Evolutionary conservation across 2,329 filamentous ascomycete species (phyloP), one percentile per base, ranked within the genome.

Genomic region (Graphiopsis chlorocephala): DNA sequence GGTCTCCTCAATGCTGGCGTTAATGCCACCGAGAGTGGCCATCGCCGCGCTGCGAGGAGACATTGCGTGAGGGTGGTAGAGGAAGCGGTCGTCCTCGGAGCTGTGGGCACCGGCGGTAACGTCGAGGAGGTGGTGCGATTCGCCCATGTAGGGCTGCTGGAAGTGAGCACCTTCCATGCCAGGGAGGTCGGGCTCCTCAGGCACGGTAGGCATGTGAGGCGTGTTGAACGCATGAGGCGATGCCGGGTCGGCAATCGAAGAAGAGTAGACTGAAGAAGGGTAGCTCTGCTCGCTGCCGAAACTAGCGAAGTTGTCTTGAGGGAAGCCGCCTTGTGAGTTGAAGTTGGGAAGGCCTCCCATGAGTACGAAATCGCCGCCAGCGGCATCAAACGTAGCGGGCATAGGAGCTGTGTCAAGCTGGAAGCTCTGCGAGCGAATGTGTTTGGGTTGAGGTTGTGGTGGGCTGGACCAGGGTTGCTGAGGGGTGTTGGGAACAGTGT

Each of bases 1-100:
- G 0, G 94, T 97, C 69, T 93, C 88, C 63, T 86, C 85, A 64
- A 87, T 84, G 38, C 82, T 86, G n/a, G 86, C 85, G 65, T 87
- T 84, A 28, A 87, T 79, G 66, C 85, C 82, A 55, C 73, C 73
- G 35, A 85, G 75, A 66, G 70, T 73, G 48, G 84, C 82, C 25
- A 85, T 78, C 55, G 84, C 81, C 29, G 73, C 73, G 63, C 74
- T 71, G 42, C 74, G 73, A 47, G 74, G 74, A 59, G 74, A 77
- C 63, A 76, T 68, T 6, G 69, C 45, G 20, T 65, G 63, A 20
- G 63, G 56, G 45, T 60, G 47, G 48, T 65, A 61, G n/a, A 65
- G 63, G 56, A 55, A 60, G 42, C 52, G 62, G 26, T 58, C 61
- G 20, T 65, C 58, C 15, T 64, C 62, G 11, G 53, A 61, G 20